A percentile compares a stretch with the other conserved stretches of the same genome.
Evolutionary conservation across 2,329 filamentous ascomycete genomes (phyloP).

Genomic region (Colletotrichum gigasporum): DNA sequence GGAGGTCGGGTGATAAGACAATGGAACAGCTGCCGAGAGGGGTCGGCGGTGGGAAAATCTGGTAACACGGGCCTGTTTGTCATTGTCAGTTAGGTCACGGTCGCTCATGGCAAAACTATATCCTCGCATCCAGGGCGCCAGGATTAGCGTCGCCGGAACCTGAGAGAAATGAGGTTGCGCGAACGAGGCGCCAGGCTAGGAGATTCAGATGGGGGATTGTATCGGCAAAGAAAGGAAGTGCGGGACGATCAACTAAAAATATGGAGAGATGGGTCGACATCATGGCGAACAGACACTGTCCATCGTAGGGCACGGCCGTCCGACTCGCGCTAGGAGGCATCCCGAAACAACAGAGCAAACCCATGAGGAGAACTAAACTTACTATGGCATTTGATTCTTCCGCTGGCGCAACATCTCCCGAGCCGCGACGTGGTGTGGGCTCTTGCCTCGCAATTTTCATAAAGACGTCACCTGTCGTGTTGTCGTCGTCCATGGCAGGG

Average conservation of each 20-base stretch:
- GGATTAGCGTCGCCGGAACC: constrained; percentile 4
- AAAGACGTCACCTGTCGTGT: constrained; percentile 65
- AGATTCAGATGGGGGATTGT: constrained; percentile 12
- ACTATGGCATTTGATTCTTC: constrained; percentile 55
- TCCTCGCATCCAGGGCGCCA: constrained; percentile 1
- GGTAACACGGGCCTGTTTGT: constrained; percentile 56
- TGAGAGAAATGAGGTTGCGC: constrained; percentile 29
- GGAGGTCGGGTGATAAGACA: constrained; percentile 57
- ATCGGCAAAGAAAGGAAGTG: background rate
- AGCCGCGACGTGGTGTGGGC: constrained; percentile 46
- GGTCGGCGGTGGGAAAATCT: constrained; percentile 61
- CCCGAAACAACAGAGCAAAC: constrained; percentile 29
- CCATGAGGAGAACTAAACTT: constrained; percentile 44
- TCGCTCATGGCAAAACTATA: constrained; percentile 16
- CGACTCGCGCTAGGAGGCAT: constrained; percentile 14
- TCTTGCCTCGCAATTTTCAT: constrained; percentile 68
- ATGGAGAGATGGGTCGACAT: constrained; percentile 9
- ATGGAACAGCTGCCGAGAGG: constrained; percentile 60
- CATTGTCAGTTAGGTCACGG: constrained; percentile 36
- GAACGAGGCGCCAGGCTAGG: constrained; percentile 4
- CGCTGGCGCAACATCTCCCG: constrained; percentile 43
- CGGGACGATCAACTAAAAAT: constrained; percentile 23
- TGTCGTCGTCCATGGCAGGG: constrained; percentile 55
- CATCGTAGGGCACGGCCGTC: constrained; percentile 27
- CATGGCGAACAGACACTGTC: constrained; percentile 15